These are phyloP conservation scores for Yamadazyma membranifaciens DNA, from an alignment of 1,139 yeast genomes.

Conservation along the genomic window DNA sequence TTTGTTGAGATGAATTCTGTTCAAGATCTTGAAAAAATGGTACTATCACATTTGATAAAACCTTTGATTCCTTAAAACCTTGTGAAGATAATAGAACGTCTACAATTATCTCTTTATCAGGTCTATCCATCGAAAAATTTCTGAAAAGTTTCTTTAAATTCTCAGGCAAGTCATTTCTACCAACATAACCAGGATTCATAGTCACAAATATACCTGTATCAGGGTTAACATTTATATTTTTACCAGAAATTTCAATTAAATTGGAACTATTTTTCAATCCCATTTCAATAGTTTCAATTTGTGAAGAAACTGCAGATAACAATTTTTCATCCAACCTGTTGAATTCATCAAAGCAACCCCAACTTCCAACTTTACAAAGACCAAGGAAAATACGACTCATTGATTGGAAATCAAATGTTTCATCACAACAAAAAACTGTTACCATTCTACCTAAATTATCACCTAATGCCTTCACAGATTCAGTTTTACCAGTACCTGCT, in stretches of 20 bases:
- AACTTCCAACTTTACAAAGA: conserved; percentile 81
- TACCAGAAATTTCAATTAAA: conserved; percentile 50
- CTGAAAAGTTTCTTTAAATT: conserved; percentile 79
- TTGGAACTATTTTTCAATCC: conserved; percentile 32
- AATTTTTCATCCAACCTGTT: conserved; percentile 73
- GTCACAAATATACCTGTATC: conserved; percentile 82
- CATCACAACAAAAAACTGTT: conserved; percentile 88
- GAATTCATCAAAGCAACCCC: conserved; percentile 98
- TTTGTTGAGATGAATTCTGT: conserved; percentile 45
- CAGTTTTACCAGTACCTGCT: conserved; percentile 98
- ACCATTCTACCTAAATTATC: conserved; percentile 79
- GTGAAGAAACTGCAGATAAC: conserved; percentile 84
- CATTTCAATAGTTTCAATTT: conserved; percentile 68
- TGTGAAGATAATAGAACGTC: conserved; percentile 72
- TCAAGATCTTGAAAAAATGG: conserved; percentile 52
- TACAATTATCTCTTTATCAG: conserved; percentile 69
- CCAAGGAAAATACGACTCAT: conserved; percentile 80
- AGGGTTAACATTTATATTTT: conserved; percentile 38
- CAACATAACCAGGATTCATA: conserved; percentile 88
- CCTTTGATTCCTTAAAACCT: conserved; percentile 56
- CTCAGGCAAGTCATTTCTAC: conserved; percentile 81
- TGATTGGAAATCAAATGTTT: conserved; percentile 77
- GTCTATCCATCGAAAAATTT: conserved; percentile 69
- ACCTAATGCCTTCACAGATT: conserved; percentile 83
- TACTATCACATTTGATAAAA: conserved; percentile 51